Evolutionary conservation across 495 filamentous ascomycete genomes (phyloP).

Genomic region (Staphylotrichum longicolle): DNA sequence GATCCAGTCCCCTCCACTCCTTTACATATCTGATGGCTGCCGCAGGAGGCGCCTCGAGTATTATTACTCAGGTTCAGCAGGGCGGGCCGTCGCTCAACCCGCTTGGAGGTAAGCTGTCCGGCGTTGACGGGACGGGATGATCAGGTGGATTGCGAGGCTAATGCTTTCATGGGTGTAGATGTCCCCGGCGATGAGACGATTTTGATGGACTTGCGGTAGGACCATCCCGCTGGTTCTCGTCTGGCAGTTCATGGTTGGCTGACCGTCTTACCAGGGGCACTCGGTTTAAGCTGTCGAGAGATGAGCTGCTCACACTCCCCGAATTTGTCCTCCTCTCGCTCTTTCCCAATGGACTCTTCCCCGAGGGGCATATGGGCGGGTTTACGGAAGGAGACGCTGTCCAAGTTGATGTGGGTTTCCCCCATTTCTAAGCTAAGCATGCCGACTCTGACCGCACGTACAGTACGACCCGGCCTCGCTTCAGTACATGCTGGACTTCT

Average conservation of each 20-base stretch:
- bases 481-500: slow-evolving; percentile 99
- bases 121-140: not conserved
- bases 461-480: slow-evolving; percentile 96
- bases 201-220: slow-evolving; percentile 86
- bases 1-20: slow-evolving; percentile 82
- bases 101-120: slow-evolving; percentile 64
- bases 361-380: slow-evolving; percentile 92
- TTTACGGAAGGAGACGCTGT: slow-evolving; percentile 90
- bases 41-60: slow-evolving; percentile 93
- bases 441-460: slow-evolving; percentile 50
- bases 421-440: slow-evolving; percentile 40
- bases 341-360: slow-evolving; percentile 95
- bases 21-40: slow-evolving; percentile 98
- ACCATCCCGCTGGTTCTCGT: slow-evolving; percentile 7
- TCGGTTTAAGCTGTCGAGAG: slow-evolving; percentile 87
- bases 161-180: slow-evolving; percentile 49
- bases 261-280: slow-evolving; percentile 63
- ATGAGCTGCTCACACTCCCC: slow-evolving; percentile 90
- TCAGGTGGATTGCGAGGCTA: slow-evolving; percentile 12
- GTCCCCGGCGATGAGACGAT: slow-evolving; percentile 92
- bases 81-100: slow-evolving; percentile 84
- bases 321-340: slow-evolving; percentile 99
- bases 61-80: slow-evolving; percentile 98
- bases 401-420: slow-evolving; percentile 84
- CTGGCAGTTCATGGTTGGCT: slow-evolving; percentile 19